A percentile compares a stretch with the other conserved stretches of the same genome.
phyloP scores from a whole-genome alignment of 1,284 basidiomycete species.

The Fistulina hepatica region DNA sequence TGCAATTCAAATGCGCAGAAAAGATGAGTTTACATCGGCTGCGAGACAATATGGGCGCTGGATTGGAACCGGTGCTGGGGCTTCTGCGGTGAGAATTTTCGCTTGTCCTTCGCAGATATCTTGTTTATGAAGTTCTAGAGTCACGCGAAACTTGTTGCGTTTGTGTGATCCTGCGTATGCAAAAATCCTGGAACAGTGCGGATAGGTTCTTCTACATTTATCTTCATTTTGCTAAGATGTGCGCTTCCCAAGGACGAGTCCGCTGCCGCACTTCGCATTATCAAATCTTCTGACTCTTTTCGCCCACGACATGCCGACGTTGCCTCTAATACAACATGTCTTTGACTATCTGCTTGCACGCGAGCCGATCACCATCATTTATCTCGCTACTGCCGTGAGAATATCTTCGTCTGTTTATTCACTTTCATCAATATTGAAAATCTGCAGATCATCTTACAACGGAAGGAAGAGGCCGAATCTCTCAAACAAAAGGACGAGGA shows the following conservation, averaged over 20 bases:
- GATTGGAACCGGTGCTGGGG: conserved; percentile 78
- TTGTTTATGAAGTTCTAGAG: conserved; percentile 28
- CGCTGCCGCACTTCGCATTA: conserved; percentile 78
- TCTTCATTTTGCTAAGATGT: conserved; percentile 7
- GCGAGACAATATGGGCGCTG: conserved; percentile 81
- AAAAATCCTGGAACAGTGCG: conserved; percentile 53
- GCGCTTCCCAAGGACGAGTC: conserved; percentile 33
- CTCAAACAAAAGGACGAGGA: conserved; percentile 59
- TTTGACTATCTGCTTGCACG: conserved; percentile 82
- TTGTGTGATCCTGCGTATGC: conserved; percentile 66
- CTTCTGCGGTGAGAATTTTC: conserved; percentile 51
- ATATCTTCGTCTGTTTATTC: background rate
- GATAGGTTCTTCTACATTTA: conserved; percentile 8
- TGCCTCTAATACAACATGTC: conserved; percentile 76
- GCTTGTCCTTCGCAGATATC: conserved; percentile 5
- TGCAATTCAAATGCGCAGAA: conserved; percentile 50
- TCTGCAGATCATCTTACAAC: conserved; percentile 45
- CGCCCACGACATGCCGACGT: conserved; percentile 80
- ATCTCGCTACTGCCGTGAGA: conserved; percentile 73
- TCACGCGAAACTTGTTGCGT: conserved; percentile 60
- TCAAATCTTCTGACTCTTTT: conserved; percentile 87
- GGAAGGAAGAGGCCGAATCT: conserved; percentile 46
- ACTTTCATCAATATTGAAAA: background rate
- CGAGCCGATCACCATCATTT: conserved; percentile 73
- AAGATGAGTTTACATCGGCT: conserved; percentile 74